Percentiles rank a stretch among this genome's conserved stretches.
Evolutionary conservation across 2,329 filamentous ascomycete species (phyloP).

Genomic region (Fusarium redolens): DNA sequence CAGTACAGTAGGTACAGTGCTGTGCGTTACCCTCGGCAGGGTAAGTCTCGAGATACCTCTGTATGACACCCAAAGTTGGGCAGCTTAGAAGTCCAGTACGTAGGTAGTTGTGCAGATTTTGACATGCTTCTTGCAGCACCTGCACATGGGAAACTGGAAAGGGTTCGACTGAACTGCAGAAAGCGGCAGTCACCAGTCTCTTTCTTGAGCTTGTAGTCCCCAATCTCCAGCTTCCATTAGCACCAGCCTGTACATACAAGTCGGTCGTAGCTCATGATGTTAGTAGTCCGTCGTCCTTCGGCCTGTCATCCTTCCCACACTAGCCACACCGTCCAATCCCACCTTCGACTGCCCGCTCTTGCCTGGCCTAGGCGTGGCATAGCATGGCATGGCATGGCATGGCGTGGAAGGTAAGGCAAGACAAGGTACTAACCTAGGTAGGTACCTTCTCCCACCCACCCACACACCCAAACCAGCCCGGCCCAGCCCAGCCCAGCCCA

Average conservation of each 20-base stretch:
- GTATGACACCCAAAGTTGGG: not conserved
- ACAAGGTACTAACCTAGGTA: not conserved
- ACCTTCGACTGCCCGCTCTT: constrained; percentile 1
- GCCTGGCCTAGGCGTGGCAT: not conserved
- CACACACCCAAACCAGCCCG: constrained; percentile 6
- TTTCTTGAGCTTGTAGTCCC: not conserved
- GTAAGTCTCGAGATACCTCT: constrained; percentile 11
- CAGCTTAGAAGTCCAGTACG: not conserved
- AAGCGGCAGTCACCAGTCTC: constrained; percentile 18
- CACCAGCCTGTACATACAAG: not conserved
- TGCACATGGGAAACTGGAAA: constrained; percentile 16
- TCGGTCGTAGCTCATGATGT: not conserved
- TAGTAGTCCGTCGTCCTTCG: not conserved
- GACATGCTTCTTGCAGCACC: not conserved
- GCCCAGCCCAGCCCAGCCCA: not conserved
- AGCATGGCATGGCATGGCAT: not conserved
- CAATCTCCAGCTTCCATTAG: not conserved
- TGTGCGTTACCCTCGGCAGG: constrained; percentile 8
- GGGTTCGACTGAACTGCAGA: constrained; percentile 11
- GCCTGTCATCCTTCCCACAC: not conserved
- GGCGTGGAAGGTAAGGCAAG: not conserved
- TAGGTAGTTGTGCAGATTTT: not conserved
- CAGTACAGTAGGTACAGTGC: not conserved
- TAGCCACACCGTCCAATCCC: constrained; percentile 8
- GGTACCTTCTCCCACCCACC: constrained; percentile 28